Conservation (phyloP, 257 asterid species). For the Petunia axillaris region DNA sequence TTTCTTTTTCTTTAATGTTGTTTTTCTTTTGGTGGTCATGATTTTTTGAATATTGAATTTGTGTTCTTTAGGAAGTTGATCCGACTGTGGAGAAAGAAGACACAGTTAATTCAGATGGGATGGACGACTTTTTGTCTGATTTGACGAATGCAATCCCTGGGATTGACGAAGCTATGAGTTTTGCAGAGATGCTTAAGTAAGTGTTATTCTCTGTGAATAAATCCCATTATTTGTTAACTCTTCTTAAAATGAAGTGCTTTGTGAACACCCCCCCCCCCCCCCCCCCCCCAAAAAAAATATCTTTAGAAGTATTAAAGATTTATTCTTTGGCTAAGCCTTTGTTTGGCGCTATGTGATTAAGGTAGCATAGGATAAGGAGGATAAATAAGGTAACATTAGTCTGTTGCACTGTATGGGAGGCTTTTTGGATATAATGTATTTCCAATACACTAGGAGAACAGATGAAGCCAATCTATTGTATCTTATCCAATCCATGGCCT, state of each 20-base stretch:
- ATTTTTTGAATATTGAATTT: conserved; percentile 5
- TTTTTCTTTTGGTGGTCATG: neutral
- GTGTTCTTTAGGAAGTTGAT: conserved; percentile 76
- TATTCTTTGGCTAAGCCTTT: neutral
- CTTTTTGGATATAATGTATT: neutral
- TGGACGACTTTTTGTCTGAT: conserved; percentile 87
- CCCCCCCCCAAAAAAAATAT: too few relatives aligned
- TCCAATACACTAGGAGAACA: neutral
- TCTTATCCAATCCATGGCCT: neutral
- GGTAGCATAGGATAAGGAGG: neutral
- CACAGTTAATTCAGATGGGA: conserved; percentile 50
- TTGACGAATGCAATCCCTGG: conserved; percentile 94
- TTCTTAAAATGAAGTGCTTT: neutral
- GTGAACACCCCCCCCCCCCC: too few relatives aligned
- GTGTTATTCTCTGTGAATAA: conserved; percentile 28
- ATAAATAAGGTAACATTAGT: neutral
- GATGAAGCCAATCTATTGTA: neutral
- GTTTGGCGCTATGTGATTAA: neutral
- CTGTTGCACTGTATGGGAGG: neutral
- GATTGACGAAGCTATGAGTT: conserved; percentile 98
- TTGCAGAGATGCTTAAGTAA: conserved; percentile 98
- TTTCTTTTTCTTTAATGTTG: neutral
- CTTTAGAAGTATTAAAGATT: neutral
- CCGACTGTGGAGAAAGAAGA: conserved; percentile 88
- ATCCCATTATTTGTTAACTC: conserved; percentile 20